Base-by-base conservation (phyloP, 2,329 filamentous ascomycete genomes). In the Penicillium sp. region DNA sequence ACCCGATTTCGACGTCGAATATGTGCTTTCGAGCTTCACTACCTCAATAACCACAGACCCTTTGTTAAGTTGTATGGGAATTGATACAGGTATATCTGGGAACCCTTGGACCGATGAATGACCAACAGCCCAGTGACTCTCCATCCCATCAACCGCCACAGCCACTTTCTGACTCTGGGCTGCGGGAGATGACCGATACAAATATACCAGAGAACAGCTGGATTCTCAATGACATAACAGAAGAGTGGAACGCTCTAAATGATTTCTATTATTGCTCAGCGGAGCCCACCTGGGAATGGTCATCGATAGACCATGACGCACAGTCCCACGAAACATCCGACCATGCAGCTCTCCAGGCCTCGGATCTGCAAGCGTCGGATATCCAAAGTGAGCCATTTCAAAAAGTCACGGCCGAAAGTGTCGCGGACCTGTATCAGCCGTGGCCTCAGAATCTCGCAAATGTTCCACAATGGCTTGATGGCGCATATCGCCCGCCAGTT, bases 401-500 rank as follows among this genome's bases (percentile, higher is more conserved):
- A 14, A 9, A 13, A 39, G 14, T 22, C 5, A 14, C 31, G 33
- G 16, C 3, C 21, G 35, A 33, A 9, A 10, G 37, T 16, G 5
- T 22, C 21, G n/a, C 26, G 14, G n/a, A 26, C 2, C 35, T 39
- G 14, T 43, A 10, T 26, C 29, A 26, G 5, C 27, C 46, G 5
- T 48, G 51, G 24, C 37, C 44, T 2, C 53, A 31, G 19, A 51
- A 46, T 27, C 41, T 70, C 16, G 58, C 58, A 21, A 48, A 73
- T 73, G 61, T 72, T 41, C 62, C 67, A 1, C 65, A 70, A 35
- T 73, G 70, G 69, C 60, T 72, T 16, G 69, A 79, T 52, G 79
- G 79, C 11, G 77, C 76, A 0, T 75, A 73, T 56, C 68, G 75
- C 10, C 79, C 80, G 0, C 68, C 75, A 0, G 65, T 57, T 5